Evolutionary conservation across 1,284 basidiomycete genomes (phyloP).

Genomic region (Dichomitus squalens): DNA sequence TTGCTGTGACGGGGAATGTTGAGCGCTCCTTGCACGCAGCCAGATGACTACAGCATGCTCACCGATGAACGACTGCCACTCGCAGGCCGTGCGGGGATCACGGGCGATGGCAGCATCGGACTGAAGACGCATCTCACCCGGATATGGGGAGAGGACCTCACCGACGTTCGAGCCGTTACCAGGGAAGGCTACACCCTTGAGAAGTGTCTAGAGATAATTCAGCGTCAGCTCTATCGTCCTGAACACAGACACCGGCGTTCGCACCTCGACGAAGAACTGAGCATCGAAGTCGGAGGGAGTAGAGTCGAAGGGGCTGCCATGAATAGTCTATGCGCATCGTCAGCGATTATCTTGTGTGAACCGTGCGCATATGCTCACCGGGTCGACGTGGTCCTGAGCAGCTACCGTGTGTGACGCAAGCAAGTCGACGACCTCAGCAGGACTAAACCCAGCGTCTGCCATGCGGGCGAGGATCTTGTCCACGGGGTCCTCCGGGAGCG

Average conservation of each 20-base stretch:
- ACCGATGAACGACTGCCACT: slow-evolving; percentile 35
- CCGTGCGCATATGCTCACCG: slow-evolving; percentile 1
- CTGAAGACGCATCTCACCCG: slow-evolving; percentile 38
- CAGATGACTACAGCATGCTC: not conserved
- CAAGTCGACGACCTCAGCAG: slow-evolving; percentile 31
- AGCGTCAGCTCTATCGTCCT: not conserved
- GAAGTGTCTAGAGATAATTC: slow-evolving; percentile 26
- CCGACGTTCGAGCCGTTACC: slow-evolving; percentile 31
- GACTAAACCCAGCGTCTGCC: slow-evolving; percentile 29
- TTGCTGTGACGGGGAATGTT: slow-evolving; percentile 1
- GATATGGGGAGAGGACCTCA: slow-evolving; percentile 33
- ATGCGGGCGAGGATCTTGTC: slow-evolving; percentile 33
- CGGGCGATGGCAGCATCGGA: slow-evolving; percentile 35
- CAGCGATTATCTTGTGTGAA: not conserved
- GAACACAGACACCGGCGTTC: not conserved
- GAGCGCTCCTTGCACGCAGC: not conserved
- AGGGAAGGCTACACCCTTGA: slow-evolving; percentile 36
- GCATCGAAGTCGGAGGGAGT: slow-evolving; percentile 39
- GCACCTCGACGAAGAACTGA: slow-evolving; percentile 40
- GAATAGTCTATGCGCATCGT: slow-evolving; percentile 1
- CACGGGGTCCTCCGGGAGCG: slow-evolving; percentile 31
- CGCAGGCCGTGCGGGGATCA: slow-evolving; percentile 36
- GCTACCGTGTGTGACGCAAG: slow-evolving; percentile 33
- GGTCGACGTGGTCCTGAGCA: slow-evolving; percentile 30
- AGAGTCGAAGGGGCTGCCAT: slow-evolving; percentile 32